phyloP scores from a whole-genome alignment of 768 basidiomycete species.

The Macrolepiota albuminosa region DNA sequence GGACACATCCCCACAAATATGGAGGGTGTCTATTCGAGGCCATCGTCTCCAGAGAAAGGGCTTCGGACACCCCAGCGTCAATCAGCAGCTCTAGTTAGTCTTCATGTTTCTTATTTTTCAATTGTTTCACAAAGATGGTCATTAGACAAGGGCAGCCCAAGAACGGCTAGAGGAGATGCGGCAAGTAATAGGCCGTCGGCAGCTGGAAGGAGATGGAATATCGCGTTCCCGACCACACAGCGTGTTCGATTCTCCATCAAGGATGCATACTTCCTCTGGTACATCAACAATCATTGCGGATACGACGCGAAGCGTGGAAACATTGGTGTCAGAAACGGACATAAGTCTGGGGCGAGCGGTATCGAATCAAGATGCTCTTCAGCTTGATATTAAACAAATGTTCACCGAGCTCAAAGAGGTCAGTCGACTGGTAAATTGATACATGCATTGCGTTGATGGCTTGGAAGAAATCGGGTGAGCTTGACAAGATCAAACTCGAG shows the following conservation, averaged over 20 bases:
- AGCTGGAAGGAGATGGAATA: conserved; percentile 38
- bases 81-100: conserved; percentile 37
- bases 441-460: background rate
- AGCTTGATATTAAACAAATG: conserved; percentile 44
- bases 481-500: conserved; percentile 59
- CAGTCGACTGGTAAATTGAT: conserved; percentile 11
- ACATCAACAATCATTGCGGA: conserved; percentile 27
- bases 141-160: conserved; percentile 68
- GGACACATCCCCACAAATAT: conserved; percentile 12
- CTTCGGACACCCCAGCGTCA: conserved; percentile 42
- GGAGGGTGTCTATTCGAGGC: conserved; percentile 34
- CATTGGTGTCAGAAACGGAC: conserved; percentile 55
- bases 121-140: background rate
- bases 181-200: conserved; percentile 59
- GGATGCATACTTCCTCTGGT: conserved; percentile 1
- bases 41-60: conserved; percentile 57
- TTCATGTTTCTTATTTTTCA: conserved; percentile 2
- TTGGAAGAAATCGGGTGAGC: conserved; percentile 52
- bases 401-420: conserved; percentile 57
- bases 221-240: conserved; percentile 45
- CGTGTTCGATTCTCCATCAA: conserved; percentile 28
- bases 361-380: conserved; percentile 52
- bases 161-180: conserved; percentile 84
- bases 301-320: conserved; percentile 43
- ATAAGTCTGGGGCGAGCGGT: conserved; percentile 45